These are phyloP conservation scores for Neoarthrinium moseri DNA, from an alignment of 2,329 filamentous ascomycete genomes.

Conservation along the genomic window DNA sequence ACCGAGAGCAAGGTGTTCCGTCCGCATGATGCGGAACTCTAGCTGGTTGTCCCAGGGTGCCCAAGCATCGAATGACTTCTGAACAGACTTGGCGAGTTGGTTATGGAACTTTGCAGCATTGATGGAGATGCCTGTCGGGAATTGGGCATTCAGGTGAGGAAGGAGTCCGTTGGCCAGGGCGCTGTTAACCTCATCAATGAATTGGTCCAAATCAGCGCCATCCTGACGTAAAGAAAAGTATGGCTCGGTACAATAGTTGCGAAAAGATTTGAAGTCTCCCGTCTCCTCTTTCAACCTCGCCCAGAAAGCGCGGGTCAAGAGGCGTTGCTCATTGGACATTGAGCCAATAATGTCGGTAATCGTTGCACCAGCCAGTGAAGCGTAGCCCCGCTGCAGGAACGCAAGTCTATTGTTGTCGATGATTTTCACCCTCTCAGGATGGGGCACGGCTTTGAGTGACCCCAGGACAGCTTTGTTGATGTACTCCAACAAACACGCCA, in stretches of 20 bases:
- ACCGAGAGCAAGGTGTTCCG: conserved; percentile 47
- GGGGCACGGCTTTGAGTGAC: background rate
- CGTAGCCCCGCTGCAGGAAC: background rate
- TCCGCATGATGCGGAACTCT: conserved; percentile 33
- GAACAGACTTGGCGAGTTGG: conserved; percentile 14
- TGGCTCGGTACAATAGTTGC: background rate
- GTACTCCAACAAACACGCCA: background rate
- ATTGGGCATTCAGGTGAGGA: background rate
- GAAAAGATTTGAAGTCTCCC: background rate
- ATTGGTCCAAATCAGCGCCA: no score
- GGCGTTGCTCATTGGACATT: background rate
- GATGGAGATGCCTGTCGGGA: background rate
- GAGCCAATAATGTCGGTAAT: background rate
- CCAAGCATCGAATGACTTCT: conserved; percentile 18
- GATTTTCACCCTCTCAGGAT: background rate
- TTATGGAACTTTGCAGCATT: conserved; percentile 2
- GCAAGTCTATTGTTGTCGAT: conserved; percentile 1
- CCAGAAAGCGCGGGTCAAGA: conserved; percentile 33
- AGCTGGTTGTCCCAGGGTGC: conserved; percentile 21
- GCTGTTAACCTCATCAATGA: no score
- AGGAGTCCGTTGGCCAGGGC: background rate
- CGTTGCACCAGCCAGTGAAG: background rate
- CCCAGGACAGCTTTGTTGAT: background rate
- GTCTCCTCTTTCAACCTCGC: conserved; percentile 10
- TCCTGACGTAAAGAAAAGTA: no score